phyloP scores from a whole-genome alignment of 148 eudicot species.

The Rheum nobile region DNA sequence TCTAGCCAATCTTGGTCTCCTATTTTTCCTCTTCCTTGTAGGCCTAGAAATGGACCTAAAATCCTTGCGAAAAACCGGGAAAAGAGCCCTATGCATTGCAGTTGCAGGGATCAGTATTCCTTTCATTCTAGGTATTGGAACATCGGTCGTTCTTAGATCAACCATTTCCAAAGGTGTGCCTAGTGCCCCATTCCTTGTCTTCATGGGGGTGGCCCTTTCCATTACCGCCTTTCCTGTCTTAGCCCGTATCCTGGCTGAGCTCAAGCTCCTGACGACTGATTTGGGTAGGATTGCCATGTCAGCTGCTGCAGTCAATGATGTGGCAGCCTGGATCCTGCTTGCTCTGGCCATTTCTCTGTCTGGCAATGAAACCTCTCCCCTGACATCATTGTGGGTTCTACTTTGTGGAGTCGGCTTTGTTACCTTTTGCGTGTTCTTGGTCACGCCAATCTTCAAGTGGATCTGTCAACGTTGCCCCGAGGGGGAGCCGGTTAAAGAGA shows the following conservation, averaged over 20 bases:
- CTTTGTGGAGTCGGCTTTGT: slow-evolving; percentile 44
- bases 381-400: slow-evolving; percentile 68
- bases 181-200: slow-evolving; percentile 63
- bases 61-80: slow-evolving; percentile 53
- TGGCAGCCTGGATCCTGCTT: slow-evolving; percentile 84
- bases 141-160: slow-evolving; percentile 46
- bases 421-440: slow-evolving; percentile 23
- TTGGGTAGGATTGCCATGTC: slow-evolving; percentile 83
- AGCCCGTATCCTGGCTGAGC: slow-evolving; percentile 83
- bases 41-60: slow-evolving; percentile 70
- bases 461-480: slow-evolving; percentile 48
- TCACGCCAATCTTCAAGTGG: slow-evolving; percentile 54
- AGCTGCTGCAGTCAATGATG: slow-evolving; percentile 86
- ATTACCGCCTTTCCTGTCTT: slow-evolving; percentile 57
- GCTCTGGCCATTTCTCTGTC: slow-evolving; percentile 86
- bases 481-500: slow-evolving; percentile 68
- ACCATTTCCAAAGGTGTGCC: slow-evolving; percentile 50
- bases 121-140: slow-evolving; percentile 60
- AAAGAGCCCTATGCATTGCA: slow-evolving; percentile 58
- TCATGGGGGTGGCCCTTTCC: slow-evolving; percentile 64
- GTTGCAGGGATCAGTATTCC: slow-evolving; percentile 59
- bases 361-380: slow-evolving; percentile 45
- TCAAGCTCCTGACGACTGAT: slow-evolving; percentile 75
- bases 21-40: slow-evolving; percentile 71
- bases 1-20: slow-evolving; percentile 65